Percentiles rank a stretch among this genome's conserved stretches.
Conservation (phyloP, 805 yeast species). For the Metschnikowia baotianmanensis region DNA sequence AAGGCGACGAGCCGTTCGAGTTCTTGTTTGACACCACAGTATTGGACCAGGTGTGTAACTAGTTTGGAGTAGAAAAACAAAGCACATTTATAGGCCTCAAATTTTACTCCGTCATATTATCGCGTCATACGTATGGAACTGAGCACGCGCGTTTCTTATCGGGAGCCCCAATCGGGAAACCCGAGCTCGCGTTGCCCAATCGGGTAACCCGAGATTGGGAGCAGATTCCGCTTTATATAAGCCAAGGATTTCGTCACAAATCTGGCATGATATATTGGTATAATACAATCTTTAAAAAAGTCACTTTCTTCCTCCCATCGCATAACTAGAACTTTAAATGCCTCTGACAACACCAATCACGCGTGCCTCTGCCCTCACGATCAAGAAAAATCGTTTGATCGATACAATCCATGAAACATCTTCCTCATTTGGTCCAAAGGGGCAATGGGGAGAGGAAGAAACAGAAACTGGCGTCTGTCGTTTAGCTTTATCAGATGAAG, state of each 20-base stretch:
- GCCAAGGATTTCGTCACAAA: background rate
- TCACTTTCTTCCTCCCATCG: too few species aligned
- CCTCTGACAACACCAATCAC: slow-evolving; percentile 9
- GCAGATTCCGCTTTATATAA: background rate
- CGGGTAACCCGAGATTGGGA: slow-evolving; percentile 6
- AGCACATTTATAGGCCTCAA: too few species aligned
- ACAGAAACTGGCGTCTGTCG: slow-evolving; percentile 70
- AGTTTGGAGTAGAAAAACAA: background rate
- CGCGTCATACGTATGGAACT: background rate
- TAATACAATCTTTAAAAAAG: too few species aligned
- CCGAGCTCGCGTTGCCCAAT: slow-evolving; percentile 1
- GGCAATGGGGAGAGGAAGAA: slow-evolving; percentile 53
- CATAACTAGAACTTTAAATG: background rate
- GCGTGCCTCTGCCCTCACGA: slow-evolving; percentile 5
- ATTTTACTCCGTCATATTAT: too few species aligned
- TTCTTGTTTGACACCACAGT: slow-evolving; percentile 15
- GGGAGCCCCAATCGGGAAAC: background rate
- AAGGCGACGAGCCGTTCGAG: slow-evolving; percentile 16
- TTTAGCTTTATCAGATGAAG: slow-evolving; percentile 59
- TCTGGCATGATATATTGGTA: too few species aligned
- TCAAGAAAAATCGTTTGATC: slow-evolving; percentile 36
- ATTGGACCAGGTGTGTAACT: slow-evolving; percentile 16
- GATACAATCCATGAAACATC: slow-evolving; percentile 64
- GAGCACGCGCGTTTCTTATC: background rate
- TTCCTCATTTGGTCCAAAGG: slow-evolving; percentile 55